A percentile compares a stretch with the other conserved stretches of the same genome.
These are phyloP conservation scores for Fistulifera pelliculosa DNA, from an alignment of 108 stramenopile genomes.

Conservation along the genomic window DNA sequence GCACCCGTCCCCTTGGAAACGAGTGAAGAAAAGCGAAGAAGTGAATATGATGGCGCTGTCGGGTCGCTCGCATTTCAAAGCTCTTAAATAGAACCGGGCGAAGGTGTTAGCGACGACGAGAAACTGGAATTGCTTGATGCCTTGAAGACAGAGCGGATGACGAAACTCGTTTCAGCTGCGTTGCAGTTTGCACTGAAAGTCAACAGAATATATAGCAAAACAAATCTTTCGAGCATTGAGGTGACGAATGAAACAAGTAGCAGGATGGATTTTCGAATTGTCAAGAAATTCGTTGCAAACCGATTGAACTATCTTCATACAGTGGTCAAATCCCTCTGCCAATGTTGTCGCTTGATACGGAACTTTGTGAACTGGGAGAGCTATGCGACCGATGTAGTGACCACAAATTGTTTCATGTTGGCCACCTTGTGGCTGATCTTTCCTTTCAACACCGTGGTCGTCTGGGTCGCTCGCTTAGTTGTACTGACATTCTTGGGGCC, in stretches of 20 bases:
- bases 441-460: conserved; percentile 35
- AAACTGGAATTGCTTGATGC: conserved; percentile 12
- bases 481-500: conserved; percentile 16
- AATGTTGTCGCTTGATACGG: conserved; percentile 31
- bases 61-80: conserved; percentile 10
- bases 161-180: conserved; percentile 10
- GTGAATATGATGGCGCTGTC: conserved; percentile 17
- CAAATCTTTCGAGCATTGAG: conserved; percentile 11
- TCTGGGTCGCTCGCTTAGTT: conserved; percentile 19
- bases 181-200: conserved; percentile 14
- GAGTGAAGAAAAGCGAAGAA: conserved; percentile 33
- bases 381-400: conserved; percentile 30
- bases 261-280: too few species aligned
- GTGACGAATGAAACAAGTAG: conserved; percentile 2
- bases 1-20: conserved; percentile 34
- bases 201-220: conserved; percentile 29
- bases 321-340: conserved; percentile 21
- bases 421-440: conserved; percentile 34
- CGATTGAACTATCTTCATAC: conserved; percentile 20
- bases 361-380: conserved; percentile 60
- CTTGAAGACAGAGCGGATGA: conserved; percentile 21
- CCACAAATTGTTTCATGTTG: conserved; percentile 28
- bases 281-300: conserved; percentile 11
- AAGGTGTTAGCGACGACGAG: conserved; percentile 21
- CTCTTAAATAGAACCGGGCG: conserved; percentile 22